Conservation (phyloP, 2,329 filamentous ascomycete species). For the Trichoderma simmonsii region DNA sequence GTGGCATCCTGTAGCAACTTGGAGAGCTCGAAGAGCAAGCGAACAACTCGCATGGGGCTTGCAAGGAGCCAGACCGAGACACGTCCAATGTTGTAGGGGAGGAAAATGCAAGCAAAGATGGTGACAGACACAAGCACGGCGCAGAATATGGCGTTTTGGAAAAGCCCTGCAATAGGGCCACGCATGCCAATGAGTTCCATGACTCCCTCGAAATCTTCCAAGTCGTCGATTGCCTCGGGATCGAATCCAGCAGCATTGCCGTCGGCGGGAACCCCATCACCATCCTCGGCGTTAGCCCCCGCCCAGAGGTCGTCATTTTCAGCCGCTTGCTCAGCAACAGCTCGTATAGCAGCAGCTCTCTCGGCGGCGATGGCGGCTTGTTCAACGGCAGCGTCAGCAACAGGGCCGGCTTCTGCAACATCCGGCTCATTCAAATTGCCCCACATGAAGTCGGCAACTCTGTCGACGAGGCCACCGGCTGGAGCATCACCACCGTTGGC, state of each 20-base stretch:
- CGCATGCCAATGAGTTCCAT: conserved; percentile 96
- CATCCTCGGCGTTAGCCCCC: conserved; percentile 34
- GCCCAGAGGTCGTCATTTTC: conserved; percentile 49
- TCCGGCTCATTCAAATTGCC: conserved; percentile 46
- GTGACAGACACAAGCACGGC: conserved; percentile 85
- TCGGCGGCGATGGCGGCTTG: background rate
- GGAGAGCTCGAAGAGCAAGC: conserved; percentile 68
- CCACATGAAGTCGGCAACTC: conserved; percentile 61
- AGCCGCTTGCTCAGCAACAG: conserved; percentile 8
- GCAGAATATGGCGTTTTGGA: conserved; percentile 95
- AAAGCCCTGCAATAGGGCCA: conserved; percentile 80
- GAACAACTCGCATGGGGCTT: conserved; percentile 73
- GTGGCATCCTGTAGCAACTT: conserved; percentile 75
- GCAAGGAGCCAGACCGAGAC: conserved; percentile 75
- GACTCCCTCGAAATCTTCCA: conserved; percentile 92
- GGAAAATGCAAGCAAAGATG: conserved; percentile 78
- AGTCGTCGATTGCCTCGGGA: conserved; percentile 73
- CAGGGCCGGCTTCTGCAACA: conserved; percentile 13
- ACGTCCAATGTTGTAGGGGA: conserved; percentile 90
- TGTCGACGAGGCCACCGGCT: conserved; percentile 28
- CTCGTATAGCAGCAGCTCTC: background rate
- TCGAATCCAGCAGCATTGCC: conserved; percentile 63
- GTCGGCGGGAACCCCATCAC: conserved; percentile 40
- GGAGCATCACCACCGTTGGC: conserved; percentile 17
- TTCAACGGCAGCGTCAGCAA: background rate